These are phyloP conservation scores for Schizothecium vesticola DNA, from an alignment of 495 filamentous ascomycete species.

Conservation along the genomic window DNA sequence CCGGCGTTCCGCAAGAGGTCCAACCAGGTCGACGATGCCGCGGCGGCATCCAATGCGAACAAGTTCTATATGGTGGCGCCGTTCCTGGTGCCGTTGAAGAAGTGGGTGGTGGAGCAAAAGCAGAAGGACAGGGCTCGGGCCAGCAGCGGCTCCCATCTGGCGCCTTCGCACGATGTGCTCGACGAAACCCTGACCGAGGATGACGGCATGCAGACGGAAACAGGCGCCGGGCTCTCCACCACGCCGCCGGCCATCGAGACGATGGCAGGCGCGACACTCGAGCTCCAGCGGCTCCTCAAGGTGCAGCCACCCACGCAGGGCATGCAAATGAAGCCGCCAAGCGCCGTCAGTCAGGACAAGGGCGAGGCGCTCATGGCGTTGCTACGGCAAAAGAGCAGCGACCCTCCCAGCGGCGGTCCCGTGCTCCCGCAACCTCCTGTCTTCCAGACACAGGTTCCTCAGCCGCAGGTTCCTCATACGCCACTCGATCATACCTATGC, in stretches of 20 bases:
- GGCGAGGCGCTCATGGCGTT: conserved; percentile 30
- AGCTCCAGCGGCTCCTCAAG: conserved; percentile 60
- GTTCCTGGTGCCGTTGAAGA: conserved; percentile 78
- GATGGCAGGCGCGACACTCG: conserved; percentile 53
- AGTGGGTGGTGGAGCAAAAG: conserved; percentile 83
- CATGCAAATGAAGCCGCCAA: conserved; percentile 28
- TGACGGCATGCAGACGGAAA: conserved; percentile 30
- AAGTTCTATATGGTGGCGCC: conserved; percentile 98
- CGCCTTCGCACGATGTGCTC: conserved; percentile 19
- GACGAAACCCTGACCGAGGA: conserved; percentile 41
- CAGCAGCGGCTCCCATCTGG: conserved; percentile 23
- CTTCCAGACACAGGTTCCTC: conserved; percentile 11
- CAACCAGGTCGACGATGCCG: conserved; percentile 42
- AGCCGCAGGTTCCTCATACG: conserved; percentile 28
- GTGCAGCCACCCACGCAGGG: conserved; percentile 49
- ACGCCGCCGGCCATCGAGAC: conserved; percentile 31
- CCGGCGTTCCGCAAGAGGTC: conserved; percentile 70
- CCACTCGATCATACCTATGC: conserved; percentile 39
- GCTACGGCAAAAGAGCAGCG: conserved; percentile 24
- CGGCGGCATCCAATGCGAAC: conserved; percentile 59
- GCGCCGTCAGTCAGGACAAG: conserved; percentile 24
- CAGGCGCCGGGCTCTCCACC: conserved; percentile 10
- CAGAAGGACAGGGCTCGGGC: conserved; percentile 52
- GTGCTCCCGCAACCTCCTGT: neutral
- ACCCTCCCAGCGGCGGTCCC: neutral